Evolutionary conservation across 805 yeast species (phyloP), one percentile per base, ranked within the genome.

Genomic region (Ogataea degrootiae): DNA sequence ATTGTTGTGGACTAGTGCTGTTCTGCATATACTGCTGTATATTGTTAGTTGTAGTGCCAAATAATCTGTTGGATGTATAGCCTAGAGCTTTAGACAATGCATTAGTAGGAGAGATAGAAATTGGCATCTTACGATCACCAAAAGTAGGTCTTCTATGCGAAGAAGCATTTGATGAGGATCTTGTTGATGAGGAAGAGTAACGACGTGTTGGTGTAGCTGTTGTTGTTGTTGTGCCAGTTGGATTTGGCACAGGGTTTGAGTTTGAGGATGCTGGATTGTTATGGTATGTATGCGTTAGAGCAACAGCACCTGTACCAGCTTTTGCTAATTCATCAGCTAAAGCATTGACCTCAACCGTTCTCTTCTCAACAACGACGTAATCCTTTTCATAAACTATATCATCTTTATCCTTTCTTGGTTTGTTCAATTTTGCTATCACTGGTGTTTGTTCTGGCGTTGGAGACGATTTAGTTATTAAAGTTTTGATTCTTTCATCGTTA

Each of bases 281-380:
- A 26, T 14, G 1, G 39, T 41, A 17, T 39, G 21, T 29, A 23
- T 22, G 29, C 38, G 33, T 40, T 47, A n/a, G 48, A 11, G 71
- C 69, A 50, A 71, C 73, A 1, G 78, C 82, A 33, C 75, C 73
- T 6, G 75, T 42, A 1, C 68, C 63, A 0, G 62, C 63, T 34
- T 82, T 83, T 3, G 83, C 83, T 44, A 92, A 70, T 63, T 91
- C 97, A 65, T 92, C 98, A 3, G 99, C 99, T 48, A 94, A 73
- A 2, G 96, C 92, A 69, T 92, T 92, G 8, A 92, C 96, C 62
- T 94, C 98, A 4, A 92, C 97, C 0, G 94, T 88, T 43, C 96
- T 78, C 64, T 92, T 94, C 64, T 92, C 98, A 29, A 92, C 91
- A 37, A 92, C 96, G 34, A 92, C 98, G 58, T 92, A 92, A 59